Base-by-base conservation (phyloP, 1,139 yeast genomes). In the Suhomyces bolitotheri region DNA sequence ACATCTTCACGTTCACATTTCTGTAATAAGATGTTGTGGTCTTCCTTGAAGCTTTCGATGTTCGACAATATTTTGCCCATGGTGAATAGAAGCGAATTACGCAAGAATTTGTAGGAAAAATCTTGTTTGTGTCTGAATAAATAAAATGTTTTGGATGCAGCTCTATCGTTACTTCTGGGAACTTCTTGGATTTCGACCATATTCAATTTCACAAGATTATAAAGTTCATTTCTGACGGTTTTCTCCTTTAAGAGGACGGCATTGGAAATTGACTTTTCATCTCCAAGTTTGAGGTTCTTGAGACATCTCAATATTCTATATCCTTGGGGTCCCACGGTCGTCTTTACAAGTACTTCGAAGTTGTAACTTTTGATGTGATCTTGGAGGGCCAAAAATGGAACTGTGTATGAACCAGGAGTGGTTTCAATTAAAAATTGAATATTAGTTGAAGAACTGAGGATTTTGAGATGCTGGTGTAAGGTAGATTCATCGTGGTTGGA, bases 131-230 rank as follows among this genome's bases (percentile, higher is more conserved):
- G 85, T 55, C 88, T 76, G 72, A 88, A 92, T 30, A 92, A 72
- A 54, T 80, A 92, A 29, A 84, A 83, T 1, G 97, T 83, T 48
- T 95, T 80, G 27, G 88, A 81, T 0, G 97, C 96, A 2, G 96
- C 92, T 45, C 98, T 73, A 57, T 90, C 97, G 21, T 82, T 83
- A 22, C 95, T 83, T 53, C 94, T 76, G 7, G 98, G 97, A 21
- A 92, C 85, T 63, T 94, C 98, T 58, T 92, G 97, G 29, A 83
- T 73, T 55, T 83, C 89, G 16, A 82, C 62, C 12, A 81, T 69
- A 47, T 82, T 81, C 47, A 76, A 70, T 33, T 71, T 74, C 14
- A 80, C 65, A 34, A 83, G 58, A 28, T 72, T 71, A 36, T 79
- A 73, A 25, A 82, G 58, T 35, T 80, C 76, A 29, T 76, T 78